Conservation (phyloP, 1,139 yeast species). For the Protomyces inouyei region DNA sequence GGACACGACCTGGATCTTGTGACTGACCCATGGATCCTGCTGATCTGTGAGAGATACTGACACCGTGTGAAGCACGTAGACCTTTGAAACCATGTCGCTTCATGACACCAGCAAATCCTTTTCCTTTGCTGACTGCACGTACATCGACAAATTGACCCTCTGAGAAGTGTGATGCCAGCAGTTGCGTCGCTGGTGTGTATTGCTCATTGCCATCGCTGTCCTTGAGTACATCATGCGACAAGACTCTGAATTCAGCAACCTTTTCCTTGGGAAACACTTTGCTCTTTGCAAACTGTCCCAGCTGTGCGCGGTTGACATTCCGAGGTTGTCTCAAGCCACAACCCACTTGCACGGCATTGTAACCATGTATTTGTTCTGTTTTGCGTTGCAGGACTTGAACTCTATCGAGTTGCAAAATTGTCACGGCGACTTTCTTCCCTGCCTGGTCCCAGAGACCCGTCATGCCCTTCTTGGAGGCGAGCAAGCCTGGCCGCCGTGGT, state of each 20-base stretch:
- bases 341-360: constrained; percentile 84
- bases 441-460: constrained; percentile 67
- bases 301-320: constrained; percentile 58
- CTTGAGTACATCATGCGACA: constrained; percentile 45
- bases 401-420: constrained; percentile 80
- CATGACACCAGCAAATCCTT: constrained; percentile 98
- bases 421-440: constrained; percentile 59
- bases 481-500: constrained; percentile 63
- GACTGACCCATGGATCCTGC: constrained; percentile 98
- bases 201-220: constrained; percentile 51
- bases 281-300: constrained; percentile 78
- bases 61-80: constrained; percentile 93
- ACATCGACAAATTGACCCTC: constrained; percentile 81
- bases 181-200: constrained; percentile 2
- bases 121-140: constrained; percentile 78
- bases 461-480: constrained; percentile 71
- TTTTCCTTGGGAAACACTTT: constrained; percentile 77
- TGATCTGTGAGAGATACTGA: constrained; percentile 84
- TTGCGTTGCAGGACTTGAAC: constrained; percentile 78
- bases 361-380: constrained; percentile 66
- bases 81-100: constrained; percentile 91
- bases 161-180: constrained; percentile 73
- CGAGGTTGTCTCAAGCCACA: constrained; percentile 62
- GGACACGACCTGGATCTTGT: constrained; percentile 90
- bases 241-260: constrained; percentile 62